A percentile compares a stretch with the other conserved stretches of the same genome.
Conservation (phyloP, 257 asterid species). For the Fraxinus anomala region DNA sequence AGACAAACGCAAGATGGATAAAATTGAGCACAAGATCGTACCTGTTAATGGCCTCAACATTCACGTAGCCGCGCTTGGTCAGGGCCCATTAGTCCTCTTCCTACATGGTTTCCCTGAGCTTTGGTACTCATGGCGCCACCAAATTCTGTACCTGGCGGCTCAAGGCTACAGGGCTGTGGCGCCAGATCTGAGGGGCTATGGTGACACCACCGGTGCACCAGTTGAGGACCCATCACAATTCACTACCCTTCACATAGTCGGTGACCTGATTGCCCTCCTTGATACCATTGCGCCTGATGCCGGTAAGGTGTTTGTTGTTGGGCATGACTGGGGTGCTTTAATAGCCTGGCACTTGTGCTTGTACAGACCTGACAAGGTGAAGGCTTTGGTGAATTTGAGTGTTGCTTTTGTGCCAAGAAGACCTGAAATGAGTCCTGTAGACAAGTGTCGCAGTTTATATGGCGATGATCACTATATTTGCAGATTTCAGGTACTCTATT, state of each 20-base stretch:
- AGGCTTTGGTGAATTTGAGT: slow-evolving; percentile 59
- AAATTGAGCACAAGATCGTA: slow-evolving; percentile 53
- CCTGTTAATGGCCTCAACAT: slow-evolving; percentile 56
- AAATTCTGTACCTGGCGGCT: slow-evolving; percentile 62
- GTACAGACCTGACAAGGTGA: slow-evolving; percentile 68
- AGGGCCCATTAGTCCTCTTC: slow-evolving; percentile 77
- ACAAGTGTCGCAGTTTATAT: slow-evolving; percentile 28
- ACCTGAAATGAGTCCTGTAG: slow-evolving; percentile 36
- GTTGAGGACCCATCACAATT: slow-evolving; percentile 56
- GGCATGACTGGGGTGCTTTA: slow-evolving; percentile 84
- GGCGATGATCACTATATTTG: slow-evolving; percentile 69
- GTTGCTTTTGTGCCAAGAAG: slow-evolving; percentile 50
- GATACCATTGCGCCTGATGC: slow-evolving; percentile 48
- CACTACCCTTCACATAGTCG: slow-evolving; percentile 53
- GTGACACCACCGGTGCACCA: slow-evolving; percentile 75
- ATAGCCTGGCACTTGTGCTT: slow-evolving; percentile 67
- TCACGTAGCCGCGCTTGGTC: slow-evolving; percentile 74
- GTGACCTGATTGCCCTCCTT: slow-evolving; percentile 64
- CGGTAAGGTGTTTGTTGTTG: slow-evolving; percentile 72
- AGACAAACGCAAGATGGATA: slow-evolving; percentile 43
- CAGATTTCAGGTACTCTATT: slow-evolving; percentile 62
- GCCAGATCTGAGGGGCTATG: slow-evolving; percentile 77
- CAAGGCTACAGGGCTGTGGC: slow-evolving; percentile 73
- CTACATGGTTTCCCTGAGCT: slow-evolving; percentile 87
- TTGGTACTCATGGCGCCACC: slow-evolving; percentile 97